phyloP scores from a whole-genome alignment of 306 rosid genomes.

The Cicer cuneatum region DNA sequence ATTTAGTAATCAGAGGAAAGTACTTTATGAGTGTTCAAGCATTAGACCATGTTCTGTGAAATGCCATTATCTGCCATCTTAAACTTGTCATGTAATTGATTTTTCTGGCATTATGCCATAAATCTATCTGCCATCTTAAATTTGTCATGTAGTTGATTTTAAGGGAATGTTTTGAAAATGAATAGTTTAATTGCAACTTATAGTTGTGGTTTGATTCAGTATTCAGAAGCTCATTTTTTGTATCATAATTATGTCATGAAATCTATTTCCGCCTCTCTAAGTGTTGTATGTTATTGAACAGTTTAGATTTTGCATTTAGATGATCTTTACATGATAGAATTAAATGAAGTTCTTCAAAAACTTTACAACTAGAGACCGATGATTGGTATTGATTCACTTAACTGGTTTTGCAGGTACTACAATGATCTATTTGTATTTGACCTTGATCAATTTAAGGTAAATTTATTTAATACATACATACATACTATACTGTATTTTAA shows the following conservation, averaged over 20 bases:
- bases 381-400: conserved; percentile 34
- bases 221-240: conserved; percentile 11
- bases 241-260: conserved; percentile 4
- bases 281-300: conserved; percentile 28
- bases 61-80: not conserved
- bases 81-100: conserved; percentile 17
- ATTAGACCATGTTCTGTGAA: not conserved
- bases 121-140: not conserved
- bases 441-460: conserved; percentile 94
- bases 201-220: conserved; percentile 16
- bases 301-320: conserved; percentile 7
- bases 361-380: not conserved
- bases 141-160: conserved; percentile 12
- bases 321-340: conserved; percentile 26
- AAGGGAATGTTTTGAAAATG: conserved; percentile 1
- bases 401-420: conserved; percentile 71
- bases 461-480: conserved; percentile 9
- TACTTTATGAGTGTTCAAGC: not conserved
- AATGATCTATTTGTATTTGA: conserved; percentile 93
- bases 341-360: conserved; percentile 20
- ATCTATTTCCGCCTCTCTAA: conserved; percentile 34
- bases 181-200: conserved; percentile 28
- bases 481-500: conserved; percentile 26
- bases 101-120: not conserved
- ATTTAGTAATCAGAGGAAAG: conserved; percentile 14